Evolutionary conservation across 805 yeast species (phyloP).

Genomic region (Myxozyma geophila): DNA sequence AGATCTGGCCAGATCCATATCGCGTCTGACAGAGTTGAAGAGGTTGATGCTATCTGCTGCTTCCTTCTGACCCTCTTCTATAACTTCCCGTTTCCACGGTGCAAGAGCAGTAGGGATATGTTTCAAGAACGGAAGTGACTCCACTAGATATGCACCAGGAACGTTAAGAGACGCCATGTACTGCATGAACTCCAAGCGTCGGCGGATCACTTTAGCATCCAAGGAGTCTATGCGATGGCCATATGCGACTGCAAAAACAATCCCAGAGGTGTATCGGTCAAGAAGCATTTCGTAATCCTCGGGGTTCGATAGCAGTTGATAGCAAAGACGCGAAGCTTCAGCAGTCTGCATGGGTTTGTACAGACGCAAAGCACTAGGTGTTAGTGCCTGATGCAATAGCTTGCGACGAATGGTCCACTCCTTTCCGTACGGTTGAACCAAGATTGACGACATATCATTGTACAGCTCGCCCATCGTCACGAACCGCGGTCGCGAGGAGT

Average conservation of each 20-base stretch:
- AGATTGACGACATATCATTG: conserved; percentile 4
- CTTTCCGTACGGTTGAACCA: conserved; percentile 17
- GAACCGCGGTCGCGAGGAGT: conserved; percentile 15
- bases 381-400: conserved; percentile 11
- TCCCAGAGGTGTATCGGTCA: conserved; percentile 10
- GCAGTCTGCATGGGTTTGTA: conserved; percentile 15
- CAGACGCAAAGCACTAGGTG: conserved; percentile 3
- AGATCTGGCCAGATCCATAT: not conserved
- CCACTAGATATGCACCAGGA: conserved; percentile 16
- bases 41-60: conserved; percentile 3
- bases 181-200: conserved; percentile 3
- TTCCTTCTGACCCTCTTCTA: not conserved
- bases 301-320: conserved; percentile 3
- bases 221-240: conserved; percentile 10
- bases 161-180: conserved; percentile 10
- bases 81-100: conserved; percentile 7
- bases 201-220: conserved; percentile 14
- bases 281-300: conserved; percentile 11
- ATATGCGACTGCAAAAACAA: conserved; percentile 8
- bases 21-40: not conserved
- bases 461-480: conserved; percentile 11
- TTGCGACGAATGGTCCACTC: conserved; percentile 15
- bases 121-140: conserved; percentile 12
- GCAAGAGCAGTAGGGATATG: conserved; percentile 5
- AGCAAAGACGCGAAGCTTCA: conserved; percentile 4